Base-by-base conservation (phyloP, 2,329 filamentous ascomycete species). In the Botrytis porri region DNA sequence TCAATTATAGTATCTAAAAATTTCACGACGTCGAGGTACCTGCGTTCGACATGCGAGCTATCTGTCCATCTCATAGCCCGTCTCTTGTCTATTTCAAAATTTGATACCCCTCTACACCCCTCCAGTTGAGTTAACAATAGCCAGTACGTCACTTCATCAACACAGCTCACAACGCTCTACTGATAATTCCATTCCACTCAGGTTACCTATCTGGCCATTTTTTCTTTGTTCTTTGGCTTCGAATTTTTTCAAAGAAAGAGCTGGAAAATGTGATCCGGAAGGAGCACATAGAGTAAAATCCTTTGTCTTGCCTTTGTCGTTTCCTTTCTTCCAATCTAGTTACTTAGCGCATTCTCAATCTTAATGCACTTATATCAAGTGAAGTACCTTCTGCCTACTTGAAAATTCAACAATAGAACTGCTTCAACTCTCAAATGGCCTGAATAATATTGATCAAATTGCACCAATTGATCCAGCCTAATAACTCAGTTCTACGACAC, bases 1-100 rank as follows among this genome's bases (percentile, higher is more conserved):
- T 54, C 25, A n/a, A n/a, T n/a, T 1, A 2, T 25, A 7, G 4
- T n/a, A 10, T n/a, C 16, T 3, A n/a, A 12, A 14, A 7, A 3
- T 54, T n/a, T n/a, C 9, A n/a, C 9, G 12, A 54, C 9, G 1
- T 54, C 9, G 29, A 6, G 48, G 25, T 54, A 14, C 25, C 48
- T n/a, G 29, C 4, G 0, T n/a, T 54, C 12, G 6, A n/a, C 2
- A 54, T 54, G n/a, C 51, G 14, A 29, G 6, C n/a, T 57, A 8
- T 18, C 18, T 9, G 0, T 9, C 16, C 14, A 57, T 32, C 14
- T 57, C 7, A 18, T 18, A 3, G n/a, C n/a, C n/a, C 25, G 14
- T 54, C 32, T 18, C 2, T 18, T 18, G 7, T 16, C 51, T 1
- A 8, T 29, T 29, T 18, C 14, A 54, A 16, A 29, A 8, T n/a